These are phyloP conservation scores for Wickerhamomyces mucosus DNA, from an alignment of 805 yeast species.

Conservation along the genomic window DNA sequence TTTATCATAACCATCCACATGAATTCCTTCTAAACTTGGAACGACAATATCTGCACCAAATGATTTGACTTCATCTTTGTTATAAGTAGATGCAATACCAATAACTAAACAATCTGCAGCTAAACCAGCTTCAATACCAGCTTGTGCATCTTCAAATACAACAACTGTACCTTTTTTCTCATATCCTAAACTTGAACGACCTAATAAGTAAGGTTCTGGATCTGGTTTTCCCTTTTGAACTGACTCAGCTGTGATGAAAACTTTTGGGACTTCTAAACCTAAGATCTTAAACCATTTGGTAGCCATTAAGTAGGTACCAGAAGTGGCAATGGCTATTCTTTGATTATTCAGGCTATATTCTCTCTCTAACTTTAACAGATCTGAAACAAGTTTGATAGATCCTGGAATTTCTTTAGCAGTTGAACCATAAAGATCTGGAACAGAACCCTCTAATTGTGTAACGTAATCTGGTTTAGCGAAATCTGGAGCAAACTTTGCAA, in stretches of 20 bases:
- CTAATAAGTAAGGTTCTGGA: slow-evolving; percentile 72
- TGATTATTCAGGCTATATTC: slow-evolving; percentile 27
- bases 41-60: slow-evolving; percentile 79
- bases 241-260: slow-evolving; percentile 74
- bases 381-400: slow-evolving; percentile 51
- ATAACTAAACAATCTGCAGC: slow-evolving; percentile 76
- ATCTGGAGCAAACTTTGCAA: slow-evolving; percentile 64
- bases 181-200: slow-evolving; percentile 32
- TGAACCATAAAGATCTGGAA: slow-evolving; percentile 64
- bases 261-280: slow-evolving; percentile 50
- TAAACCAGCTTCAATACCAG: slow-evolving; percentile 77
- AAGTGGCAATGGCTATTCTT: slow-evolving; percentile 79
- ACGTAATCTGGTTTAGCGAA: slow-evolving; percentile 55
- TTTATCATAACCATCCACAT: slow-evolving; percentile 44
- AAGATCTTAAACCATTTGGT: slow-evolving; percentile 68
- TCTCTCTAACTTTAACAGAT: slow-evolving; percentile 25
- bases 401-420: slow-evolving; percentile 71
- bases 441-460: slow-evolving; percentile 56
- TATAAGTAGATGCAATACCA: slow-evolving; percentile 77
- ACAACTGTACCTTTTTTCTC: slow-evolving; percentile 31
- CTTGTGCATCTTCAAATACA: slow-evolving; percentile 85
- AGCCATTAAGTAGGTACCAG: slow-evolving; percentile 74
- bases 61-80: slow-evolving; percentile 51
- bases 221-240: slow-evolving; percentile 77
- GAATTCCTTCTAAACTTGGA: slow-evolving; percentile 54